phyloP scores from a whole-genome alignment of 768 basidiomycete genomes.

The Podaxis sp. region DNA sequence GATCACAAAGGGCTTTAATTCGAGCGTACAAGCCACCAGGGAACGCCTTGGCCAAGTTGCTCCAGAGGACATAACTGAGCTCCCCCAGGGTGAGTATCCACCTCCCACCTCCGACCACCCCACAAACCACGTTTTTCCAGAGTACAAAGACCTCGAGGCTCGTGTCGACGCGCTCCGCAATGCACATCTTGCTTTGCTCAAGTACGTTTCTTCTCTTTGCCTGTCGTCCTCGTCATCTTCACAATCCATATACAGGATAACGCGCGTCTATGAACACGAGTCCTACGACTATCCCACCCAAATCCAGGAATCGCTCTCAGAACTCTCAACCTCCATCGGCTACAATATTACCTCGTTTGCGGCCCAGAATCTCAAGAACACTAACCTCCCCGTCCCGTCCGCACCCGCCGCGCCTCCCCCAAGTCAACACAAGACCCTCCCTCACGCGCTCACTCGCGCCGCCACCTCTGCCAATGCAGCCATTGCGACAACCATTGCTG shows the following conservation, averaged over 20 bases:
- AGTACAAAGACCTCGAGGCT: conserved; percentile 94
- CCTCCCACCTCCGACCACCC: background rate
- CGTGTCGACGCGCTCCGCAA: conserved; percentile 89
- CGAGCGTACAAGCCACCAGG: conserved; percentile 80
- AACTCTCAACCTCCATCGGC: conserved; percentile 68
- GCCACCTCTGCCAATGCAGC: conserved; percentile 57
- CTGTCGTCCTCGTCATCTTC: background rate
- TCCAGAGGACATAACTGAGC: conserved; percentile 92
- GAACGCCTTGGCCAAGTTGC: conserved; percentile 89
- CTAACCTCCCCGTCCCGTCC: conserved; percentile 73
- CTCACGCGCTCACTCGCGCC: conserved; percentile 89
- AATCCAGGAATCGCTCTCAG: conserved; percentile 78
- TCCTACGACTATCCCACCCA: conserved; percentile 89
- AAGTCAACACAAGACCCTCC: conserved; percentile 90
- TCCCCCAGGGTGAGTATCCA: conserved; percentile 70
- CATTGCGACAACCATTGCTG: conserved; percentile 36
- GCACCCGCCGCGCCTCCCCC: conserved; percentile 53
- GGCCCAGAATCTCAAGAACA: conserved; percentile 84
- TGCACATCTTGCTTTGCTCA: conserved; percentile 76
- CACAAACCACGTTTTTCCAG: conserved; percentile 36
- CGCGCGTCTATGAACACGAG: conserved; percentile 86
- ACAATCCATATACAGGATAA: conserved; percentile 51
- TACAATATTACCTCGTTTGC: conserved; percentile 82
- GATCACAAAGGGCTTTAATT: conserved; percentile 76
- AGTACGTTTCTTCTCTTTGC: conserved; percentile 41